These are phyloP conservation scores for Coniochaeta sp. DNA, from an alignment of 2,329 filamentous ascomycete species.

Conservation along the genomic window DNA sequence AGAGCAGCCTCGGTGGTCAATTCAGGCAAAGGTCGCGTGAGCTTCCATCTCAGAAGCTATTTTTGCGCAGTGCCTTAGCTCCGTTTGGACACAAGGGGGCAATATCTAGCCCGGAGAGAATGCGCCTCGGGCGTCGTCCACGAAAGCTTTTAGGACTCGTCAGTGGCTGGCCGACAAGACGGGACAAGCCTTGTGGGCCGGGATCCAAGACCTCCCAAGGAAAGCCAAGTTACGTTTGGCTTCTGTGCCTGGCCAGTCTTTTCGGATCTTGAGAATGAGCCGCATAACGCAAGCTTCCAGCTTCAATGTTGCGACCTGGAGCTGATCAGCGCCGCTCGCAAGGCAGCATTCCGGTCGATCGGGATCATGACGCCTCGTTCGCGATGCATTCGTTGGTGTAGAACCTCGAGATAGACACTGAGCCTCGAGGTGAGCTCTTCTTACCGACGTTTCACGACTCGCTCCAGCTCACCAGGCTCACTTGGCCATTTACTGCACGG, in stretches of 20 bases:
- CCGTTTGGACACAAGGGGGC: no score
- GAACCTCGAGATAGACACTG: constrained; percentile 9
- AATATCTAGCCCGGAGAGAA: no score
- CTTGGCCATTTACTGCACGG: no score
- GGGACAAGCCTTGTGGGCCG: background rate
- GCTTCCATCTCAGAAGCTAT: background rate
- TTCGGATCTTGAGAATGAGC: background rate
- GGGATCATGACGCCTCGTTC: constrained; percentile 11
- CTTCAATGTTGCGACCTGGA: background rate
- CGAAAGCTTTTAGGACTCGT: background rate
- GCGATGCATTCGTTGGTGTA: constrained; percentile 21
- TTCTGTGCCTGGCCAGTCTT: background rate
- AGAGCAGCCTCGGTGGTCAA: background rate
- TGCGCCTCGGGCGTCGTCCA: background rate
- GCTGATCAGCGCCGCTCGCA: background rate
- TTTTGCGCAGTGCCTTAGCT: background rate
- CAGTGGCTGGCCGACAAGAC: background rate
- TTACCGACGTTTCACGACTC: background rate
- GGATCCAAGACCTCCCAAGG: background rate
- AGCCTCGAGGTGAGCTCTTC: background rate
- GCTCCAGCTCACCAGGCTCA: background rate
- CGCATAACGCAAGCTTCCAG: background rate
- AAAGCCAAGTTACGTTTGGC: background rate
- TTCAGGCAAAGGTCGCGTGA: background rate
- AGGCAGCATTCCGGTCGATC: background rate